phyloP scores from a whole-genome alignment of 352 stramenopile genomes.

The Phytophthora agathidicida region DNA sequence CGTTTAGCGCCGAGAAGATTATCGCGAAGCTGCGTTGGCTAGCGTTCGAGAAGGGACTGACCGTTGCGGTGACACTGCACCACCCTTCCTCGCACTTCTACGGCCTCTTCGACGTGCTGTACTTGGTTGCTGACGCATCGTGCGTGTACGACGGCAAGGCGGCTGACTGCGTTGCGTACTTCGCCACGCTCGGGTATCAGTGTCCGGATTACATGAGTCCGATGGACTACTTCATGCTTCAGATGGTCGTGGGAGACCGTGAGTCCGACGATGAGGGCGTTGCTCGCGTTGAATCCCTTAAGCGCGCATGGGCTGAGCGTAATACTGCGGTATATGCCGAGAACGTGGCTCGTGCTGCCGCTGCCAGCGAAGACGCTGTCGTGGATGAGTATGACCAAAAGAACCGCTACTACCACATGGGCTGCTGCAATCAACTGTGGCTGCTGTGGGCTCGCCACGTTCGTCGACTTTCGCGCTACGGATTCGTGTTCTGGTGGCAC shows the following conservation, averaged over 20 bases:
- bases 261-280: slow-evolving; percentile 33
- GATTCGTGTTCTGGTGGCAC: slow-evolving; percentile 45
- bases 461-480: slow-evolving; percentile 51
- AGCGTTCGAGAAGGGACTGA: slow-evolving; percentile 75
- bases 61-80: slow-evolving; percentile 92
- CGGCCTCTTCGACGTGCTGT: slow-evolving; percentile 59
- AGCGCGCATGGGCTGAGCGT: slow-evolving; percentile 35
- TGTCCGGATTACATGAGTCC: slow-evolving; percentile 68
- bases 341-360: slow-evolving; percentile 15
- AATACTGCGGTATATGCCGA: slow-evolving; percentile 27
- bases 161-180: slow-evolving; percentile 53
- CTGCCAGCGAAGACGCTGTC: slow-evolving; percentile 11
- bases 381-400: slow-evolving; percentile 28
- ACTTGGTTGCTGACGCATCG: slow-evolving; percentile 52
- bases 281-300: slow-evolving; percentile 37
- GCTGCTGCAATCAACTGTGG: slow-evolving; percentile 37
- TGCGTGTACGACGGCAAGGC: slow-evolving; percentile 68
- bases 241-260: slow-evolving; percentile 45
- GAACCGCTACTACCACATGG: slow-evolving; percentile 38
- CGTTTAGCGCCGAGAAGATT: slow-evolving; percentile 67
- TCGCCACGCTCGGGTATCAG: slow-evolving; percentile 48
- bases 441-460: slow-evolving; percentile 41
- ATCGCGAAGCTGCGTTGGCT: slow-evolving; percentile 66
- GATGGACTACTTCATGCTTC: slow-evolving; percentile 70
- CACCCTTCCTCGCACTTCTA: slow-evolving; percentile 81